Conservation (phyloP, 306 rosid genomes). For the Pyrus communis region DNA sequence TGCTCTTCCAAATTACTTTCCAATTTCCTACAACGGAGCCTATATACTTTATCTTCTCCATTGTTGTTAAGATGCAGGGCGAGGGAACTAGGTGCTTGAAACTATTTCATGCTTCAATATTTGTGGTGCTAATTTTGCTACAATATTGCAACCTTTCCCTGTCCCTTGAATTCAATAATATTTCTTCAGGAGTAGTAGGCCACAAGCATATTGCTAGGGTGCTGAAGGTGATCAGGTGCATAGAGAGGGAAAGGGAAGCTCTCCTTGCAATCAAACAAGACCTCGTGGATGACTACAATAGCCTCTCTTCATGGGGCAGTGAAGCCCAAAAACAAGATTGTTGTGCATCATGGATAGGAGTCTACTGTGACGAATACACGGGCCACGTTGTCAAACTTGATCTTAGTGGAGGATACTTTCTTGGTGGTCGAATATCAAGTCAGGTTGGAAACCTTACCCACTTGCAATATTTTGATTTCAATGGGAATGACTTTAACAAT, state of each 20-base stretch:
- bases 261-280: not conserved
- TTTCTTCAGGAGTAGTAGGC: too few species aligned
- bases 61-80: too few species aligned
- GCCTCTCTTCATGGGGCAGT: not conserved
- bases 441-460: not conserved
- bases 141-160: too few species aligned
- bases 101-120: too few species aligned
- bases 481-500: fast-evolving
- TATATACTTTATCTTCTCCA: too few species aligned
- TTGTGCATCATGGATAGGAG: not conserved
- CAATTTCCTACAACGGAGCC: too few species aligned
- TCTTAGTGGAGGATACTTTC: not conserved
- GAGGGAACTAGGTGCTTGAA: too few species aligned
- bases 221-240: not conserved
- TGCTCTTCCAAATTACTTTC: too few species aligned
- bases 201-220: too few species aligned
- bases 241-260: not conserved
- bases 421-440: not conserved
- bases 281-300: fast-evolving
- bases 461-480: not conserved
- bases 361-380: not conserved
- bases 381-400: not conserved
- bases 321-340: not conserved
- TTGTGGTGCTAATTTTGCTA: too few species aligned
- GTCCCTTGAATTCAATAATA: too few species aligned